phyloP scores from a whole-genome alignment of 2,329 filamentous ascomycete genomes.

The Neocatenulostroma microsporum region DNA sequence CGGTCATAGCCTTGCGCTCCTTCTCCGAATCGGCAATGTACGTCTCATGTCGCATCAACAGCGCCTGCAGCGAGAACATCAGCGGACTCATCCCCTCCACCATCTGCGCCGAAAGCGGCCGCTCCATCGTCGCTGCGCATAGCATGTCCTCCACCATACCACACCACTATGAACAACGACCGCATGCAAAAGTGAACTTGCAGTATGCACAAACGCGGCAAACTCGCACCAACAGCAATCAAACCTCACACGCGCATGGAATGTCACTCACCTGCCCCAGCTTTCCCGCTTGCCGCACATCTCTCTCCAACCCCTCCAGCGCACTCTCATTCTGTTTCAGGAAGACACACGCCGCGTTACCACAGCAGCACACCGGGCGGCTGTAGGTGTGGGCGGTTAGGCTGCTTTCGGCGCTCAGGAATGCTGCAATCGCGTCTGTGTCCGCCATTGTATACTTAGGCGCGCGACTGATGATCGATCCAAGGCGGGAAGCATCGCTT shows the following conservation, averaged over 20 bases:
- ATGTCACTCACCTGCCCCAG: constrained; percentile 92
- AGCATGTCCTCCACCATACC: too few species aligned
- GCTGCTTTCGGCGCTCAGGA: too few species aligned
- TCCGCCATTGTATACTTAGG: too few species aligned
- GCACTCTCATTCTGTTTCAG: constrained; percentile 71
- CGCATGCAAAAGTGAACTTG: too few species aligned
- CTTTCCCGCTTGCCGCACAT: constrained; percentile 77
- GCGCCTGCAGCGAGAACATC: constrained; percentile 70
- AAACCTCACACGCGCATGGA: too few species aligned
- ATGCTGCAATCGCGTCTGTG: too few species aligned
- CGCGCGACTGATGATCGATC: too few species aligned
- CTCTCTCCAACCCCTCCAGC: constrained; percentile 74
- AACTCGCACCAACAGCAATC: too few species aligned
- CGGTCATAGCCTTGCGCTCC: constrained; percentile 65
- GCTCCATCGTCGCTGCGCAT: constrained; percentile 1
- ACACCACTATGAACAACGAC: too few species aligned
- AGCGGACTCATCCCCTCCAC: constrained; percentile 48
- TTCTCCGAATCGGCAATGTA: constrained; percentile 89
- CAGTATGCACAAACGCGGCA: too few species aligned
- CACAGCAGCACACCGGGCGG: constrained; percentile 67
- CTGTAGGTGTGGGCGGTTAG: too few species aligned
- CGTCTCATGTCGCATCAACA: constrained; percentile 84
- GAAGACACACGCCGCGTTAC: constrained; percentile 67
- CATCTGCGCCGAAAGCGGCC: constrained; percentile 6
- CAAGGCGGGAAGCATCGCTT: too few species aligned